Evolutionary conservation across 441 rosid genomes (phyloP).

Genomic region (Corymbia citriodora): DNA sequence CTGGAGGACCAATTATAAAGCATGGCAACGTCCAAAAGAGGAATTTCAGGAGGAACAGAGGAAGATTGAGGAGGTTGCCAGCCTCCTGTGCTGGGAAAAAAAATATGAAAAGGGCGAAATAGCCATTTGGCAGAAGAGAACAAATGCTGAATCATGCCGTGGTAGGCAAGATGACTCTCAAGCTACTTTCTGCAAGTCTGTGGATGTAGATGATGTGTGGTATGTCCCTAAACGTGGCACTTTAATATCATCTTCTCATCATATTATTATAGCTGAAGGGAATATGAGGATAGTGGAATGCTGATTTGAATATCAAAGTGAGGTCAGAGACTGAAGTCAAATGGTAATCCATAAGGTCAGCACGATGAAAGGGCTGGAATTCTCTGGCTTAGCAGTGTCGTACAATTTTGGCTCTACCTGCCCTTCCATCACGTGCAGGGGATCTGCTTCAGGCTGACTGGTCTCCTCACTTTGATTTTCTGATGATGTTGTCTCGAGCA

Average conservation of each 20-base stretch:
- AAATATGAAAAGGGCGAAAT: constrained; percentile 62
- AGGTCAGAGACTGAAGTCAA: neutral
- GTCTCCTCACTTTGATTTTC: neutral
- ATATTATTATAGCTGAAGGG: neutral
- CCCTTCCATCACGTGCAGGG: neutral
- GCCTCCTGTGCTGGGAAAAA: constrained; percentile 75
- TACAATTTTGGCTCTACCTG: neutral
- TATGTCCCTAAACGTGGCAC: constrained; percentile 18
- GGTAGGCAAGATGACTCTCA: constrained; percentile 49
- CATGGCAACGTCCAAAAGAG: constrained; percentile 71
- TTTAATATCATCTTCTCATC: neutral
- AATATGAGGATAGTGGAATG: neutral
- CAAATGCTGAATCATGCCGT: constrained; percentile 41
- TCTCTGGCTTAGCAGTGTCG: neutral
- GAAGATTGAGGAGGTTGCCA: constrained; percentile 58
- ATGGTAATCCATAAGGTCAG: neutral
- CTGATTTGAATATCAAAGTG: neutral
- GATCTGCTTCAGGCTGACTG: neutral
- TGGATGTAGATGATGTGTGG: constrained; percentile 85
- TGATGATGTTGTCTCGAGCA: neutral
- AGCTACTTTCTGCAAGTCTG: constrained; percentile 61
- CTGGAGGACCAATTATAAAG: constrained; percentile 58
- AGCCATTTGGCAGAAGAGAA: constrained; percentile 65
- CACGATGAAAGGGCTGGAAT: neutral
- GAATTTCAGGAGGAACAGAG: constrained; percentile 59